Conservation (phyloP, 108 stramenopile genomes). For the Mediolabrus comicus region DNA sequence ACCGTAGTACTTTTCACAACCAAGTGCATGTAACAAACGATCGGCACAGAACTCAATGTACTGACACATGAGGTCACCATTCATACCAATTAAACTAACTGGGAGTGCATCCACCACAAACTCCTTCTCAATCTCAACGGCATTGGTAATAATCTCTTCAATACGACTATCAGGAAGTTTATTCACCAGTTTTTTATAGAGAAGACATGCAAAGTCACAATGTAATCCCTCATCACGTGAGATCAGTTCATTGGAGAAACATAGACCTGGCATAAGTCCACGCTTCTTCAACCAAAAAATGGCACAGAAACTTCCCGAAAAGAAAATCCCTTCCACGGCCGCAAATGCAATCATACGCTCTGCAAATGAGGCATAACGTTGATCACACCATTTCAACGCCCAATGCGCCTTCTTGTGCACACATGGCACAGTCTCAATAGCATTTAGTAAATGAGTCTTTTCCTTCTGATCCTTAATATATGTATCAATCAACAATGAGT, state of each 20-base stretch:
- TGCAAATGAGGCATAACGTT: slow-evolving; percentile 88
- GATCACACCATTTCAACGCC: slow-evolving; percentile 97
- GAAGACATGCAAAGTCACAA: slow-evolving; percentile 94
- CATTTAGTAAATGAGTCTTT: slow-evolving; percentile 81
- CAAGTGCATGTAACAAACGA: slow-evolving; percentile 89
- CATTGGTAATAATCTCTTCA: slow-evolving; percentile 82
- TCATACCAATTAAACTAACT: slow-evolving; percentile 99
- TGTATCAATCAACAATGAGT: slow-evolving; percentile 98
- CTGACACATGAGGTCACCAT: slow-evolving; percentile 94
- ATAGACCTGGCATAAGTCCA: slow-evolving; percentile 98
- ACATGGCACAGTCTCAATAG: slow-evolving; percentile 93
- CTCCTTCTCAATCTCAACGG: slow-evolving; percentile 98
- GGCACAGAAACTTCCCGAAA: slow-evolving; percentile 92
- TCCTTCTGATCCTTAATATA: slow-evolving; percentile 90
- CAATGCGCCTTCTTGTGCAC: slow-evolving; percentile 98
- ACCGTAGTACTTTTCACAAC: slow-evolving; percentile 81
- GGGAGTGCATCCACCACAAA: slow-evolving; percentile 97
- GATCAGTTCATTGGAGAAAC: slow-evolving; percentile 99
- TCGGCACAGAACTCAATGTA: slow-evolving; percentile 99
- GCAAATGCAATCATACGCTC: slow-evolving; percentile 99
- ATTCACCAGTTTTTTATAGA: slow-evolving; percentile 88
- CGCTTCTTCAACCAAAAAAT: slow-evolving; percentile 99
- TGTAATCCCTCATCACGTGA: slow-evolving; percentile 98
- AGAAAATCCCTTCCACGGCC: slow-evolving; percentile 99
- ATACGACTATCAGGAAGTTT: slow-evolving; percentile 78